Evolutionary conservation across 805 yeast genomes (phyloP), one percentile per base, ranked within the genome.

Genomic region (Hanseniaspora clermontiae): DNA sequence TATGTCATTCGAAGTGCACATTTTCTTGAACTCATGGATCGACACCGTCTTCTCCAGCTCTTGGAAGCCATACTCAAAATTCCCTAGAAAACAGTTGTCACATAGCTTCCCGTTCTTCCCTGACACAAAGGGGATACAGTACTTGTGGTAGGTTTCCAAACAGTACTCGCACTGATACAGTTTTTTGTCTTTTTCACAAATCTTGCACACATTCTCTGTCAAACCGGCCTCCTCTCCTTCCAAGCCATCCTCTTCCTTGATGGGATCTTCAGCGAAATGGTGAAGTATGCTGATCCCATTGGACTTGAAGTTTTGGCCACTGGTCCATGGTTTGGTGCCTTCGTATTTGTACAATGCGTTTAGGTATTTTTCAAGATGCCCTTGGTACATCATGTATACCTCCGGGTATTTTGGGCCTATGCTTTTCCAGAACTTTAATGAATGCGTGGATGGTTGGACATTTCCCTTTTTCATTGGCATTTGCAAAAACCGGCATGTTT

Each of bases 41-140:
- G 83, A 72, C 64, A 83, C 83, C 45, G 72, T 70, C 19, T 72
- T 65, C 1, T 81, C 77, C 1, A 74, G 72, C 60, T 85, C 93
- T 60, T 84, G 90, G 66, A 91, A 90, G 0, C 95, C 95, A 64
- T 87, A 90, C 60, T 82, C 89, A 1, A 93, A 91, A 43, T 87
- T 83, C 0, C 95, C 96, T 14, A 84, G 74, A n/a, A 90, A 71
- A 68, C 97, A 90, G 57, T 77, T 77, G 51, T 83, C 84, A 67
- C 97, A 90, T 64, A 76, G 83, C 95, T 96, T 90, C 17, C 74
- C 77, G 17, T 20, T 27, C 34, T 46, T 50, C 20, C 46, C 51
- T 31, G 24, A 12, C 12, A 56, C 10, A n/a, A 14, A 15, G 5
- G 54, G 43, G 7, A 51, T 56, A 29, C 58, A 56, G 5, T 24